Conservation (phyloP, 768 basidiomycete genomes). For the Artomyces pyxidatus region DNA sequence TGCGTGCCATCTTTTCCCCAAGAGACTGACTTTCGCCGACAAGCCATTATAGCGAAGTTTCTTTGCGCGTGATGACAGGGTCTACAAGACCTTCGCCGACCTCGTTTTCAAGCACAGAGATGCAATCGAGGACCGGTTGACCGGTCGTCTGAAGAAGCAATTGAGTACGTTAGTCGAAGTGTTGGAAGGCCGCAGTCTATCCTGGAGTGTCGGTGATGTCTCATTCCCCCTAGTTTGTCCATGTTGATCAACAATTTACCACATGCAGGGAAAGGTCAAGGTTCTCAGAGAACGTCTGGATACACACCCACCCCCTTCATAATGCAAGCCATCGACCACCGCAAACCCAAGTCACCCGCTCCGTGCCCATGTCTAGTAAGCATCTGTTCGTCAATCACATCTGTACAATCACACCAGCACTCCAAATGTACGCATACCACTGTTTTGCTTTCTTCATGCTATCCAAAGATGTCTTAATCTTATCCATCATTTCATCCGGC, state of each 20-base stretch:
- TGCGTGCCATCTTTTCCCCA: conserved; percentile 26
- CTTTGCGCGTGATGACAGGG: conserved; percentile 89
- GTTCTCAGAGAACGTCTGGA: background rate
- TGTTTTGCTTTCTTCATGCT: background rate
- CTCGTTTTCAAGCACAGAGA: conserved; percentile 28
- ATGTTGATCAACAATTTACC: too few relatives aligned
- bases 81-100: conserved; percentile 60
- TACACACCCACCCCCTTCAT: background rate
- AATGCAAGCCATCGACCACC: background rate
- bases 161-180: conserved; percentile 38
- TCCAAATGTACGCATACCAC: background rate
- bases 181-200: conserved; percentile 29
- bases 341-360: background rate
- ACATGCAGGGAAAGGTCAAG: conserved; percentile 51
- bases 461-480: background rate
- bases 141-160: conserved; percentile 63
- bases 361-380: background rate
- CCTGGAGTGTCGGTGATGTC: conserved; percentile 58
- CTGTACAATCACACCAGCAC: background rate
- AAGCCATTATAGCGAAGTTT: conserved; percentile 57
- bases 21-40: conserved; percentile 1
- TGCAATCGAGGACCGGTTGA: conserved; percentile 39
- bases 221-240: too few relatives aligned
- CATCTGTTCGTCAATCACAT: background rate
- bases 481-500: background rate